These are phyloP conservation scores for Fusarium oxysporum DNA, from an alignment of 2,329 filamentous ascomycete species.

Conservation along the genomic window DNA sequence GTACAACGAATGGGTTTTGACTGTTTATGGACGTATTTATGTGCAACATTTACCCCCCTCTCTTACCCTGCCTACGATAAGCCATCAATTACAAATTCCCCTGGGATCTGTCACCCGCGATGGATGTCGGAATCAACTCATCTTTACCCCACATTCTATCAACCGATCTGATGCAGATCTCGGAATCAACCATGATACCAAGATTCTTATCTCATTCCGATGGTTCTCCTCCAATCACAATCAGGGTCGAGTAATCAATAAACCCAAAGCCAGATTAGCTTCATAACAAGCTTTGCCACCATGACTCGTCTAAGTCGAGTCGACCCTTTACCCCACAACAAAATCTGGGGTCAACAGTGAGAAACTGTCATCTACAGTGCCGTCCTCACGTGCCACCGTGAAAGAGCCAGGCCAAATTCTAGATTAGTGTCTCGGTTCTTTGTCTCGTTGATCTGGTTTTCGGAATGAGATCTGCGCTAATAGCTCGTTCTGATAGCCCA, in stretches of 20 bases:
- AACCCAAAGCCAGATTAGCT: not conserved
- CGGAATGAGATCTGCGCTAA: not conserved
- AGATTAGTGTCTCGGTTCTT: no score
- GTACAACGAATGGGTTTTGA: not conserved
- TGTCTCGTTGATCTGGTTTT: not conserved
- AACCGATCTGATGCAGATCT: not conserved
- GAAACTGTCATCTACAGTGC: no score
- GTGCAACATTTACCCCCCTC: fast-evolving
- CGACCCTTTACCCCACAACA: not conserved
- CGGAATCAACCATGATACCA: not conserved
- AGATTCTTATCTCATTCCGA: not conserved
- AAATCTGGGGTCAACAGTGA: not conserved
- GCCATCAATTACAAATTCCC: not conserved
- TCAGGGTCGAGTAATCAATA: not conserved
- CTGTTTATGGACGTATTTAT: not conserved
- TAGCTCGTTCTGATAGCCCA: no score
- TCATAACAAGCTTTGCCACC: not conserved
- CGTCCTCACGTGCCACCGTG: no score
- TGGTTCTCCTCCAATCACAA: not conserved
- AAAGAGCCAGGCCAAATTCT: no score
- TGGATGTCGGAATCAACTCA: not conserved
- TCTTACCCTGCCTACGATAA: not conserved
- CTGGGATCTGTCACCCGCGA: not conserved
- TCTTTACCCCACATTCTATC: no score
- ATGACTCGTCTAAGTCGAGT: not conserved